Conservation (phyloP, 2,329 filamentous ascomycete species). For the Apiospora phragmitis region DNA sequence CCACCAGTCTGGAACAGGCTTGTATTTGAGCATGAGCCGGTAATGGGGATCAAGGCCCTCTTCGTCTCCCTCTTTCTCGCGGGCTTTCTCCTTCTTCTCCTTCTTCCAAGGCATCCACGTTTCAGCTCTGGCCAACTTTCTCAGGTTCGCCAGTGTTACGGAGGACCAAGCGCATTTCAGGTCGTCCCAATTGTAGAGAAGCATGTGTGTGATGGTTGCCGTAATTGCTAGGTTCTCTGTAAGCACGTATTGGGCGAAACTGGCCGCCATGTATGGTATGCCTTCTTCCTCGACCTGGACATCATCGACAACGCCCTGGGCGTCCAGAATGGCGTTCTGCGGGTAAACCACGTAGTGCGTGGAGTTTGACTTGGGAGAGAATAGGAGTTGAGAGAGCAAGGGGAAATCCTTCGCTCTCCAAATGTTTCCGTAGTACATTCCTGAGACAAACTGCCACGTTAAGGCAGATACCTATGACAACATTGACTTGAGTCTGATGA, state of each 20-base stretch:
- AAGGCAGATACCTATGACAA: not conserved
- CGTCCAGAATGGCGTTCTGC: conserved; percentile 41
- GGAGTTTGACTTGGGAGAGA: not conserved
- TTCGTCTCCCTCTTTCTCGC: not conserved
- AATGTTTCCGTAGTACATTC: conserved; percentile 43
- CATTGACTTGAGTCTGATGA: not conserved
- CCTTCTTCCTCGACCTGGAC: conserved; percentile 35
- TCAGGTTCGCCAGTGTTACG: not conserved
- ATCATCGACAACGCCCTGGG: conserved; percentile 38
- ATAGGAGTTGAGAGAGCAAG: conserved; percentile 32
- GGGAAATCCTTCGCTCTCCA: conserved; percentile 42
- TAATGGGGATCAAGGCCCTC: conserved; percentile 41
- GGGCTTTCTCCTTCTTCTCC: not conserved
- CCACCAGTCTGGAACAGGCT: conserved; percentile 44
- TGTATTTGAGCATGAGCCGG: conserved; percentile 40
- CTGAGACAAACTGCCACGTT: conserved; percentile 31
- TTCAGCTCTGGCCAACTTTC: not conserved
- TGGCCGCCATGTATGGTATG: conserved; percentile 41
- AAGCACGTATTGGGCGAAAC: conserved; percentile 41
- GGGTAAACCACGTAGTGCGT: conserved; percentile 35
- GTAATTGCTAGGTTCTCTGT: conserved; percentile 47
- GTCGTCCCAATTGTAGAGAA: conserved; percentile 39
- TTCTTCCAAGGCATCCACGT: not conserved
- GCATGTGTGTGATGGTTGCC: conserved; percentile 45
- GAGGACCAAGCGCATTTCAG: conserved; percentile 37